Percentiles rank a stretch among this genome's conserved stretches.
Conservation (phyloP, 192 early-diverging fungal genomes). For the Cladochytrium replicatum region DNA sequence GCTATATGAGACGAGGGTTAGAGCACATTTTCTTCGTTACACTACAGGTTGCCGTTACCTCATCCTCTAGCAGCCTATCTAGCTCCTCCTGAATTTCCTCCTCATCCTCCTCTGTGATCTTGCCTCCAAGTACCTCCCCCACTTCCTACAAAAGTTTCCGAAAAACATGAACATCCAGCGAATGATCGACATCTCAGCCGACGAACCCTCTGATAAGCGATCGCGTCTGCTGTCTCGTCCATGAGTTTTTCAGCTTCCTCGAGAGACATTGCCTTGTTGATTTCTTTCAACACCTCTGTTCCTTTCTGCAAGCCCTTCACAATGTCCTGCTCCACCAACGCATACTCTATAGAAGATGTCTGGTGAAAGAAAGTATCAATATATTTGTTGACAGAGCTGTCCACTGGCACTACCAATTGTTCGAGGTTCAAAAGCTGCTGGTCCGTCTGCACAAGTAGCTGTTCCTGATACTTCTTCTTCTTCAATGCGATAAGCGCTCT, state of each 20-base stretch:
- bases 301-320: slow-evolving; percentile 74
- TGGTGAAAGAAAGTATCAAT: too few relatives aligned
- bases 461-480: slow-evolving; percentile 95
- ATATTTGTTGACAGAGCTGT: slow-evolving; percentile 5
- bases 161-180: background rate
- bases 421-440: slow-evolving; percentile 83
- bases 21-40: too few relatives aligned
- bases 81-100: slow-evolving; percentile 76
- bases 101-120: slow-evolving; percentile 73
- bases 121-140: slow-evolving; percentile 62
- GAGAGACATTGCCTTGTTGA: slow-evolving; percentile 77
- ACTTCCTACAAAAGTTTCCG: slow-evolving; percentile 47
- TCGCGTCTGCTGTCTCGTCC: slow-evolving; percentile 92
- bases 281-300: slow-evolving; percentile 72
- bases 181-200: background rate
- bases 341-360: slow-evolving; percentile 81
- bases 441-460: slow-evolving; percentile 71
- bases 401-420: slow-evolving; percentile 51
- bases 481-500: slow-evolving; percentile 81
- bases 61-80: slow-evolving; percentile 50
- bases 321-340: slow-evolving; percentile 84
- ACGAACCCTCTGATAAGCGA: slow-evolving; percentile 85
- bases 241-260: slow-evolving; percentile 89
- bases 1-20: too few relatives aligned
- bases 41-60: too few relatives aligned